Evolutionary conservation across 2,329 filamentous ascomycete species (phyloP), one percentile per base, ranked within the genome.

Genomic region (Stachybotrys elegans): DNA sequence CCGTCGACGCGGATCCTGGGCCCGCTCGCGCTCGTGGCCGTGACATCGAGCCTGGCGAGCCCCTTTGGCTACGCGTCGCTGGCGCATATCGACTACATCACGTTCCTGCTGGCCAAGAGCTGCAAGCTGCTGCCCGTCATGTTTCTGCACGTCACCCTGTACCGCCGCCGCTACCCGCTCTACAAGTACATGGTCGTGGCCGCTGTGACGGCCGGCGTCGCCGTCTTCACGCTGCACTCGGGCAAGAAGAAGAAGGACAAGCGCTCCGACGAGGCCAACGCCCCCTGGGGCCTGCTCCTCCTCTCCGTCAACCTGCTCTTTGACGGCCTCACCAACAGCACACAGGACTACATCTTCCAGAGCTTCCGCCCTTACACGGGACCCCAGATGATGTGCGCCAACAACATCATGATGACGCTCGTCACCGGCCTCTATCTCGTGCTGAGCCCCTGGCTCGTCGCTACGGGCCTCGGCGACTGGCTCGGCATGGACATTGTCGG

Each of bases 41-140:
- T 96, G 44, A 95, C 90, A 5, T 86, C 83, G 56, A 90, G 88
- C 4, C 84, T 97, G 42, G 90, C 92, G 31, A 90, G 86, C n/a
- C 92, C 92, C 3, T 96, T 96, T 60, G 93, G 92, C 55, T 97
- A 97, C 68, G 91, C 93, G 40, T 86, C 83, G 47, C 82, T 97
- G 41, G 83, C 86, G 29, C 90, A 97, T 65, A 90, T 97, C 67
- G 93, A 97, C 78, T 97, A 97, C 69, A 88, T 97, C 59, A 96
- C 93, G 22, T 97, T 95, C 69, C 88, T 96, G 55, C 85, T 98
- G 34, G 92, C 93, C 56, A 97, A 98, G 70, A 91, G 86, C 57
- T 98, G 93, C 84, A 98, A 98, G 72, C 79, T 98, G 17, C 82
- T 98, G n/a, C 93, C 93, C 3, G 93, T 98, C 59, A 97, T 98